Percentiles rank a stretch among this genome's conserved stretches.
Evolutionary conservation across 2,329 filamentous ascomycete genomes (phyloP).

Genomic region (Alternaria conjuncta): DNA sequence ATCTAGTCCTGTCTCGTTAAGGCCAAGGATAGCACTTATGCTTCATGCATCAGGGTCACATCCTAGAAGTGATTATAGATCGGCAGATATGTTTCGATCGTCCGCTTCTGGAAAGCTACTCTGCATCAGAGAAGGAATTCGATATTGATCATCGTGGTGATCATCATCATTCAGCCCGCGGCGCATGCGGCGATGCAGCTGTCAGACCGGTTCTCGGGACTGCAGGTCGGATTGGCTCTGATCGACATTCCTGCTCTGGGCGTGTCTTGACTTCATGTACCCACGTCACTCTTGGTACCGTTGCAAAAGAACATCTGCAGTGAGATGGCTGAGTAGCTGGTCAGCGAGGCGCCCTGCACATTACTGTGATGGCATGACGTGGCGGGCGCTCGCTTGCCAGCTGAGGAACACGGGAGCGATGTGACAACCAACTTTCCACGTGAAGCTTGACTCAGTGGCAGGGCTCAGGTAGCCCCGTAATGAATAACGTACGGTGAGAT

Average conservation of each 20-base stretch:
- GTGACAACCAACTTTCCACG: background rate
- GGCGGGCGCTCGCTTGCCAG: constrained; percentile 9
- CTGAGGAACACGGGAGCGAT: constrained; percentile 6
- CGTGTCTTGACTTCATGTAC: background rate
- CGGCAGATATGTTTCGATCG: background rate
- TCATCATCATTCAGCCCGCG: constrained; percentile 4
- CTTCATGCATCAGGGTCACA: constrained; percentile 6
- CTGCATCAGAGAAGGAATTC: constrained; percentile 2
- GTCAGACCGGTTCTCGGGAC: constrained; percentile 11
- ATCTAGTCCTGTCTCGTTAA: background rate
- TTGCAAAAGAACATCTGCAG: background rate
- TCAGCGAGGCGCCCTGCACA: constrained; percentile 4
- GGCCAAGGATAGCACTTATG: background rate
- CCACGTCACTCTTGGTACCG: background rate
- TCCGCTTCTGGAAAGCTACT: constrained; percentile 2
- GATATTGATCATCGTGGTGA: constrained; percentile 14
- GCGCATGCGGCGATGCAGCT: constrained; percentile 1
- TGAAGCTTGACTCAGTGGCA: constrained; percentile 5
- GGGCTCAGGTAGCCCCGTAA: background rate
- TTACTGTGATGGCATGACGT: constrained; percentile 10
- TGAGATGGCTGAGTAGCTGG: constrained; percentile 7
- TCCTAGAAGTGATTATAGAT: background rate
- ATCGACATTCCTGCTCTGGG: background rate
- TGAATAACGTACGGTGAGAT: background rate
- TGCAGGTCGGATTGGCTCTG: constrained; percentile 1